Evolutionary conservation across 331 rosid genomes (phyloP).

Genomic region (Quercus tomentella): DNA sequence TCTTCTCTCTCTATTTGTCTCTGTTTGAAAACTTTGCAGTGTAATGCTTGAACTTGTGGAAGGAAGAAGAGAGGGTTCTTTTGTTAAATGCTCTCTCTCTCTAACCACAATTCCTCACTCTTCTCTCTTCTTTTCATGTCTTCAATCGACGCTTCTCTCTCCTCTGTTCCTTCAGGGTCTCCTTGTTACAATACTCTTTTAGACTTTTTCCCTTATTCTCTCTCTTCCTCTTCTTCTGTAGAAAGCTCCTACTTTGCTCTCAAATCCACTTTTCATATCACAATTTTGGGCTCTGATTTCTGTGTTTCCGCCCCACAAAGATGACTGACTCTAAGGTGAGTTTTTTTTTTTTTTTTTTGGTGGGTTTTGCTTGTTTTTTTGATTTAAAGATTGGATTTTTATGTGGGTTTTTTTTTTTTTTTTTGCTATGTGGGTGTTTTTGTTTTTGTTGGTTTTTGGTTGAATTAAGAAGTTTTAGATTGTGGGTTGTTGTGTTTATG

Average conservation of each 20-base stretch:
- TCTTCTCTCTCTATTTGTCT: not conserved
- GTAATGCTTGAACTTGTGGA: constrained; percentile 29
- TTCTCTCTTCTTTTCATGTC: constrained; percentile 70
- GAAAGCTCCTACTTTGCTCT: constrained; percentile 15
- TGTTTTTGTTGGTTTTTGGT: not conserved
- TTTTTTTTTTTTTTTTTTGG: too few relatives aligned
- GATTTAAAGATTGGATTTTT: not conserved
- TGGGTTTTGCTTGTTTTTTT: not conserved
- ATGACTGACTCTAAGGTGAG: constrained; percentile 66
- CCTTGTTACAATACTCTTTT: constrained; percentile 45
- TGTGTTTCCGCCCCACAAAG: constrained; percentile 16
- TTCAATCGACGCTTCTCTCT: constrained; percentile 41
- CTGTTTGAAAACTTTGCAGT: not conserved
- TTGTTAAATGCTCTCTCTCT: constrained; percentile 57
- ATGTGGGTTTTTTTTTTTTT: not conserved
- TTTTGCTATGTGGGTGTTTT: not conserved
- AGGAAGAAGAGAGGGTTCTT: constrained; percentile 53
- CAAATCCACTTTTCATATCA: constrained; percentile 19
- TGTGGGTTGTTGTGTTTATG: not conserved
- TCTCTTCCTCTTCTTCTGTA: constrained; percentile 24
- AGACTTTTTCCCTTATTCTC: constrained; percentile 26
- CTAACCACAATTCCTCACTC: constrained; percentile 17
- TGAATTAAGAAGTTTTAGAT: not conserved
- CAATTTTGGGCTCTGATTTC: constrained; percentile 17
- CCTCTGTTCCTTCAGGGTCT: constrained; percentile 56